Evolutionary conservation across 2,329 filamentous ascomycete species (phyloP).

Genomic region (Arthroderma sp.): DNA sequence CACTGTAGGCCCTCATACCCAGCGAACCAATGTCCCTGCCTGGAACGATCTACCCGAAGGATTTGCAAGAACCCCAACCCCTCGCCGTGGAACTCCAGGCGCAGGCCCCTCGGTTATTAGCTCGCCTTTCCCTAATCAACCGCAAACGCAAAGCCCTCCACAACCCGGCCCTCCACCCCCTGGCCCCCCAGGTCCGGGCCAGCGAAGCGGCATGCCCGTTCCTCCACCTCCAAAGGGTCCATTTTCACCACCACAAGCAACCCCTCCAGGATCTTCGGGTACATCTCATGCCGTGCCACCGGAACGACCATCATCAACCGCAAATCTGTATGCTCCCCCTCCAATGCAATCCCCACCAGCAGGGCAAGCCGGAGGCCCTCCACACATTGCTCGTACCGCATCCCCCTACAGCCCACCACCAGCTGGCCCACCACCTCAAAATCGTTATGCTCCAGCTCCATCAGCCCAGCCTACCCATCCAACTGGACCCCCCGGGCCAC

Average conservation of each 20-base stretch:
- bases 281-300: slow-evolving; percentile 42
- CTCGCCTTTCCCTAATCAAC: slow-evolving; percentile 64
- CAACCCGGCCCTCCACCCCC: slow-evolving; percentile 25
- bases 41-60: slow-evolving; percentile 93
- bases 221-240: slow-evolving; percentile 13
- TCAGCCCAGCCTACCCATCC: slow-evolving; percentile 39
- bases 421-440: slow-evolving; percentile 54
- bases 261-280: slow-evolving; percentile 53
- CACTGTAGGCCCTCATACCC: slow-evolving; percentile 48
- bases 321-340: slow-evolving; percentile 52
- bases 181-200: slow-evolving; percentile 39
- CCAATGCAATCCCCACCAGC: slow-evolving; percentile 31
- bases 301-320: slow-evolving; percentile 43
- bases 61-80: slow-evolving; percentile 59
- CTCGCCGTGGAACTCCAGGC: slow-evolving; percentile 62
- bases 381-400: slow-evolving; percentile 55
- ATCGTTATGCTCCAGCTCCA: slow-evolving; percentile 57
- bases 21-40: slow-evolving; percentile 58
- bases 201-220: slow-evolving; percentile 32
- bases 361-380: slow-evolving; percentile 29
- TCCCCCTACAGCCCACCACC: slow-evolving; percentile 82
- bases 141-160: slow-evolving; percentile 29
- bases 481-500: slow-evolving; percentile 36
- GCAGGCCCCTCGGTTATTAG: slow-evolving; percentile 49
- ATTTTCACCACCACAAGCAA: slow-evolving; percentile 50